Evolutionary conservation across 805 yeast species (phyloP), one percentile per base, ranked within the genome.

Genomic region (Wickerhamomyces mucosus): DNA sequence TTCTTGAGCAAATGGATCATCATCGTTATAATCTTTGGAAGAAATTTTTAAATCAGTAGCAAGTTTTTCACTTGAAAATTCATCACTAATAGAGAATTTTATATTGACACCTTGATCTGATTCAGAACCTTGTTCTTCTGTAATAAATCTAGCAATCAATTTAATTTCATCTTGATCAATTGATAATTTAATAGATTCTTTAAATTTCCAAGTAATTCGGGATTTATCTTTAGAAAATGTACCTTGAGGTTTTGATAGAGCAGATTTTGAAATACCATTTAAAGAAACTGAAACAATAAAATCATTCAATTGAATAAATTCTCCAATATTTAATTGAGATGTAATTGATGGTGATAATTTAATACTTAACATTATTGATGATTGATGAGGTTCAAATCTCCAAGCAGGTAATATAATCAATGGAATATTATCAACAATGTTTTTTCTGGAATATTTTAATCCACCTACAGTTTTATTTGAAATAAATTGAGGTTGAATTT

Each of bases 201-300:
- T 59, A 43, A 75, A 74, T 51, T 80, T 72, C 96, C 96, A 88
- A 1, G 92, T 78, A 36, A 92, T 78, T 56, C 96, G 72, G 43
- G 75, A 78, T 50, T 75, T 77, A 32, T 86, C 96, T 48, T 74
- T 79, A 56, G 79, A 84, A 65, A 86, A 89, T 1, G 94, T 73
- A 35, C 96, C 97, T 34, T 81, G 77, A 5, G 98, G 98, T 52
- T 82, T 84, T 4, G 95, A 80, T 39, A 86, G 75, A 1, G 96
- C 96, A 2, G 75, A 60, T 4, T 79, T 68, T 13, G 72, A 67
- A 9, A 81, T 78, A 22, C 78, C 80, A 13, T 66, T 61, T 43
- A 79, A 75, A n/a, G 75, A 61, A 28, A 83, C 65, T 19, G 59
- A 53, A 6, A 73, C 61, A 3, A 51, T 45, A 15, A 63, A 48